These are phyloP conservation scores for Corymbia calophylla DNA, from an alignment of 441 rosid species.

Conservation along the genomic window DNA sequence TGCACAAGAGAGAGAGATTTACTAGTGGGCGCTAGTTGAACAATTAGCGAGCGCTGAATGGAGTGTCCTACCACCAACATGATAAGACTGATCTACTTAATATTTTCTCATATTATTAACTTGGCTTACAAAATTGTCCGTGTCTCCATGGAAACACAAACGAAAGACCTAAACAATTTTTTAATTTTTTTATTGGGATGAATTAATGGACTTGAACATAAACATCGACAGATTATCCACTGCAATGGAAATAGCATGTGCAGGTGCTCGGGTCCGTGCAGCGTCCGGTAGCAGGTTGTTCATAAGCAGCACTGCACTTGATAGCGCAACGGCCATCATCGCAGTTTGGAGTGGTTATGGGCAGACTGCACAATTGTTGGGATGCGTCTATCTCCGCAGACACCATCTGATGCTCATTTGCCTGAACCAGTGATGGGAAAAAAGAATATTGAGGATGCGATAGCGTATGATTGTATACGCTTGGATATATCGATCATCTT, in stretches of 20 bases:
- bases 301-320: neutral
- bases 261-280: neutral
- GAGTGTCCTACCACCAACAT: accelerated
- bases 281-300: neutral
- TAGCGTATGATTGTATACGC: neutral
- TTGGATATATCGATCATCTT: neutral
- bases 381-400: neutral
- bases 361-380: neutral
- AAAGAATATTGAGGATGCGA: neutral
- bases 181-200: neutral
- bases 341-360: neutral
- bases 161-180: neutral
- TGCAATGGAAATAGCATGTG: neutral
- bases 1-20: neutral
- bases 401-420: neutral
- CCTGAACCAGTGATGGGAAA: neutral
- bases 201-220: neutral
- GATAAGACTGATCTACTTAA: neutral
- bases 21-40: neutral
- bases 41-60: neutral
- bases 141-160: neutral
- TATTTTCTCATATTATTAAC: neutral
- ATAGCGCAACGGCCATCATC: neutral
- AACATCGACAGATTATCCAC: neutral
- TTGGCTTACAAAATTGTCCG: neutral